Base-by-base conservation (phyloP, 208 protist genomes). In the Trypanosoma cruzi region DNA sequence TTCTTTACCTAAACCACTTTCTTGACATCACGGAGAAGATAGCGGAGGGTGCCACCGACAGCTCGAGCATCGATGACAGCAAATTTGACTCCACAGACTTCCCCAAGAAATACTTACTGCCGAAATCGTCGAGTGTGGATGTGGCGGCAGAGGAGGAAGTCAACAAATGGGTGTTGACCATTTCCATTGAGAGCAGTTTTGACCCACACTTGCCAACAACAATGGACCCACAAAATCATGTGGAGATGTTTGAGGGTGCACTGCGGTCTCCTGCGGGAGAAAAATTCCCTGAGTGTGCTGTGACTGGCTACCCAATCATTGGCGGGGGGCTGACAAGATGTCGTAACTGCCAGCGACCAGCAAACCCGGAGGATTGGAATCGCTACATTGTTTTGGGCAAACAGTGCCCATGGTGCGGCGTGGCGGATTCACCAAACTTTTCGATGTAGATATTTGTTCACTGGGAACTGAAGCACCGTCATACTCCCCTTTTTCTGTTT, bases 1-100 rank as follows among this genome's bases (percentile, higher is more conserved):
- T 98, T 53, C 65, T 98, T 1, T 98, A 98, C 70, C 84, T 98
- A 24, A 99, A 99, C 84, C 93, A 94, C 26, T 98, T 93, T 60
- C 83, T 99, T 32, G 97, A 99, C 80, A 94, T 99, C 59, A 78
- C 65, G 61, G 97, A 99, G 72, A 81, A 81, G 29, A 96, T 98
- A 32, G 96, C 98, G 24, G 95, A 98, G 54, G 88, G 85, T 29
- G 89, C 95, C 29, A 28, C 50, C 2, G 88, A 90, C 62, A 87
- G 81, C 67, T 73, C 69, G 42, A 77, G 75, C 48, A 91, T 99
- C 58, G 92, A 97, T 60, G 95, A 97, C 80, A 75, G 73, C 7
- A 95, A 98, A 77, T 98, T 98, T 75, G 81, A 79, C 44, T 80
- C 82, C 42, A 92, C 89, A 0, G 93, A 98, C 73, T 92, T 98